phyloP scores from a whole-genome alignment of 768 basidiomycete genomes.

The Guyanaporus albipodus region DNA sequence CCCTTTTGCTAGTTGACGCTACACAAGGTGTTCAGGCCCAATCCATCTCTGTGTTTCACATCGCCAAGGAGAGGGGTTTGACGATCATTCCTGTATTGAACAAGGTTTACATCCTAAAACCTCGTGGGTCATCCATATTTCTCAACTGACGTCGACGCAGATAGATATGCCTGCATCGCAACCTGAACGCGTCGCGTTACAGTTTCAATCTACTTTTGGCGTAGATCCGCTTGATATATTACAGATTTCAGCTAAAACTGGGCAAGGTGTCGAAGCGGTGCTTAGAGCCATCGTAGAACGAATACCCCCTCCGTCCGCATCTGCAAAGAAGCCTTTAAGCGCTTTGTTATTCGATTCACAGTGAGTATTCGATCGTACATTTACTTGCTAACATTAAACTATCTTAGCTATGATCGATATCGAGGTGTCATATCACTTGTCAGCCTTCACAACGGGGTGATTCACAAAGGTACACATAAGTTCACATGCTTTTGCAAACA shows the following conservation, averaged over 20 bases:
- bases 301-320: conserved; percentile 75
- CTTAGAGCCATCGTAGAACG: conserved; percentile 77
- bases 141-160: conserved; percentile 35
- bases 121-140: background rate
- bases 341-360: conserved; percentile 92
- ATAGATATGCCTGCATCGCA: conserved; percentile 91
- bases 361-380: conserved; percentile 41
- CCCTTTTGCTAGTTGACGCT: conserved; percentile 84
- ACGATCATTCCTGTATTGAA: conserved; percentile 89
- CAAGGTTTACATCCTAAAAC: conserved; percentile 51
- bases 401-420: conserved; percentile 83
- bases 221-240: conserved; percentile 72
- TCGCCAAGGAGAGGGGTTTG: conserved; percentile 75
- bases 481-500: background rate
- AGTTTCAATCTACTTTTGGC: conserved; percentile 81
- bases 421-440: conserved; percentile 93
- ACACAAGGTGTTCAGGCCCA: conserved; percentile 98
- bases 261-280: conserved; percentile 73
- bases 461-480: conserved; percentile 65
- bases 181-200: conserved; percentile 72
- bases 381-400: conserved; percentile 8
- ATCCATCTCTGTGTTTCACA: conserved; percentile 91
- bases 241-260: conserved; percentile 89
- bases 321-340: conserved; percentile 53
- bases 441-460: conserved; percentile 71